phyloP scores from a whole-genome alignment of 106 monocot genomes.

The Dioscorea alata region DNA sequence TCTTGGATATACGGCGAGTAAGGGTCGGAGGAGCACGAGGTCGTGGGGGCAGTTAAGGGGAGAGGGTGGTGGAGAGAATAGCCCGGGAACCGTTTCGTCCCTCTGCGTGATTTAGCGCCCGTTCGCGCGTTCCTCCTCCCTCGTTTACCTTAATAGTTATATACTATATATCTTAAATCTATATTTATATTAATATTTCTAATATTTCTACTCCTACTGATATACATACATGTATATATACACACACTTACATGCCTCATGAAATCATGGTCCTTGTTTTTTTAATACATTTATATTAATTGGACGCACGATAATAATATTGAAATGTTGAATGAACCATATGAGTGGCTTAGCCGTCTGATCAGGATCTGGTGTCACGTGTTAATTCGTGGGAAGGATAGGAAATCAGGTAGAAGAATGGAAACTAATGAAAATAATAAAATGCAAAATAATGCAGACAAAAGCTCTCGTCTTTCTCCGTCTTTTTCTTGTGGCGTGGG shows the following conservation, averaged over 20 bases:
- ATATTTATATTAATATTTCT: neutral
- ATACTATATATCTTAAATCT: neutral
- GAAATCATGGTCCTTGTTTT: neutral
- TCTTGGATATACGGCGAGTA: neutral
- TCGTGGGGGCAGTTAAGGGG: neutral
- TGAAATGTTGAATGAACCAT: too few relatives aligned
- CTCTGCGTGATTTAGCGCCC: neutral
- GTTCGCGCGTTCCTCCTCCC: neutral
- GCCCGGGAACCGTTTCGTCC: neutral
- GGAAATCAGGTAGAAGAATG: too few relatives aligned
- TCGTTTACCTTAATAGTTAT: neutral
- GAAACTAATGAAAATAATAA: too few relatives aligned
- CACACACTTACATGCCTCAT: neutral
- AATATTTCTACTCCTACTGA: neutral
- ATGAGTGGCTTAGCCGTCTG: too few relatives aligned
- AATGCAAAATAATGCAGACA: too few relatives aligned
- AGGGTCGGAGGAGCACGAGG: neutral
- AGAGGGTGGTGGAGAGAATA: neutral
- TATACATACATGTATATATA: neutral
- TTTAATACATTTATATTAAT: too few relatives aligned
- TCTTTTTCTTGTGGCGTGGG: too few relatives aligned
- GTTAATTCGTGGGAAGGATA: too few relatives aligned
- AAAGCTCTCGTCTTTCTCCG: too few relatives aligned
- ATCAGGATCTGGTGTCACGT: too few relatives aligned
- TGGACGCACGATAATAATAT: too few relatives aligned